Evolutionary conservation across 345 rosid species (phyloP).

Genomic region (Rhodomyrtus tomentosa): DNA sequence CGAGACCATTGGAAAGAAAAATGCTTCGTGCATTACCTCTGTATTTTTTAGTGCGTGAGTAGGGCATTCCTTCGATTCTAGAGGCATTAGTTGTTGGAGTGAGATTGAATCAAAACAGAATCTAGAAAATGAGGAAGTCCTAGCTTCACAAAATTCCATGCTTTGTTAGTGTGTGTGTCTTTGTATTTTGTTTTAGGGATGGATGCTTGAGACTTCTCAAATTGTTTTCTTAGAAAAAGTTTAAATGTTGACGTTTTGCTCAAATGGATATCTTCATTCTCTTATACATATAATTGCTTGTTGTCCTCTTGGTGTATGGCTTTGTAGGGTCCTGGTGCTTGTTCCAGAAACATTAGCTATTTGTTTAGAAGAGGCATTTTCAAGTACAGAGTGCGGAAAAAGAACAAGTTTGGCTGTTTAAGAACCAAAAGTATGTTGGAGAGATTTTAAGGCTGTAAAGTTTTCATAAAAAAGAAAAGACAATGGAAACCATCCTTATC

Average conservation of each 20-base stretch:
- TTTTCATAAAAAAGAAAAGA: neutral
- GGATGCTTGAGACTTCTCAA: neutral
- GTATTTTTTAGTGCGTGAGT: neutral
- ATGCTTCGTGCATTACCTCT: neutral
- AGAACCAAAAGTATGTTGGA: neutral
- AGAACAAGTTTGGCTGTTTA: neutral
- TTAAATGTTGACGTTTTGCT: neutral
- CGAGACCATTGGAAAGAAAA: neutral
- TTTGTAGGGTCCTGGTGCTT: neutral
- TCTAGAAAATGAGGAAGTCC: neutral
- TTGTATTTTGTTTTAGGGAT: neutral
- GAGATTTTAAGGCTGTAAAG: neutral
- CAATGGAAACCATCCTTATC: neutral
- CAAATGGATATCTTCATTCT: neutral
- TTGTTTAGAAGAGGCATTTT: neutral
- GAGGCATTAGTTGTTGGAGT: neutral
- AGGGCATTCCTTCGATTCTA: neutral
- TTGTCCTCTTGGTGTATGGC: neutral
- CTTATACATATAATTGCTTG: neutral
- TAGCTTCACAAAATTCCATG: neutral
- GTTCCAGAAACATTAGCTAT: neutral
- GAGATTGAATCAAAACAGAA: neutral
- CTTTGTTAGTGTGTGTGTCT: neutral
- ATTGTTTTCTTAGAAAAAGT: neutral
- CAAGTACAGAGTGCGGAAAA: neutral